Evolutionary conservation across 2,329 filamentous ascomycete species (phyloP).

Genomic region (Xylariaceae sp.): DNA sequence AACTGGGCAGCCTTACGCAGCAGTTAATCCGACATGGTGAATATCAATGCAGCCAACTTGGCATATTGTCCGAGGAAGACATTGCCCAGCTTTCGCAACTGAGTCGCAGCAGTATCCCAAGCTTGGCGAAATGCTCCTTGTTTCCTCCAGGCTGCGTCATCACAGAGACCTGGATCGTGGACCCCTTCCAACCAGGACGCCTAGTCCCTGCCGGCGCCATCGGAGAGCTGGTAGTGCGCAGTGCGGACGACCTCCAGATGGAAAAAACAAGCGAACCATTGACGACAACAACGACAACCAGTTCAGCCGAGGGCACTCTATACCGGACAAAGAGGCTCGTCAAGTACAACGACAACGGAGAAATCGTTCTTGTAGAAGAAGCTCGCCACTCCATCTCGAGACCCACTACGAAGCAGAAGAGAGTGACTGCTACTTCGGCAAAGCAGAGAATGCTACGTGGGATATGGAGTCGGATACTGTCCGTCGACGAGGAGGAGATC

Average conservation of each 20-base stretch:
- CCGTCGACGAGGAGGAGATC: slow-evolving; percentile 40
- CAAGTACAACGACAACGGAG: slow-evolving; percentile 31
- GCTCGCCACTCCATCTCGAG: slow-evolving; percentile 8
- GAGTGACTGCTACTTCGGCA: slow-evolving; percentile 35
- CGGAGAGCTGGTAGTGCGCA: slow-evolving; percentile 41
- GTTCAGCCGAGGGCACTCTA: slow-evolving; percentile 23
- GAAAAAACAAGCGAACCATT: slow-evolving; percentile 24
- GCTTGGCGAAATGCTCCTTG: slow-evolving; percentile 16
- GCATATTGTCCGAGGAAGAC: slow-evolving; percentile 33
- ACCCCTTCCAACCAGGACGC: slow-evolving; percentile 31
- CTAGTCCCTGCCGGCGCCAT: slow-evolving; percentile 37
- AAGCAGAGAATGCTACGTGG: slow-evolving; percentile 40
- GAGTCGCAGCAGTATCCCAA: slow-evolving; percentile 21
- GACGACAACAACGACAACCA: slow-evolving; percentile 31
- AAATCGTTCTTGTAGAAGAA: slow-evolving; percentile 28
- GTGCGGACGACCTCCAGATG: slow-evolving; percentile 22
- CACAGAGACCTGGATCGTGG: slow-evolving; percentile 36
- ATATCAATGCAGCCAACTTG: slow-evolving; percentile 31
- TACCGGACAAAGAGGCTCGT: slow-evolving; percentile 39
- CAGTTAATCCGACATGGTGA: slow-evolving; percentile 40
- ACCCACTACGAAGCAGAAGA: slow-evolving; percentile 21
- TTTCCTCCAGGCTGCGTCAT: slow-evolving; percentile 21
- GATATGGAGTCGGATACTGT: slow-evolving; percentile 45
- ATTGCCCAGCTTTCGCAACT: slow-evolving; percentile 28
- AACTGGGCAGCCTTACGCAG: slow-evolving; percentile 46